Conservation (phyloP, 2,329 filamentous ascomycete species). For the Xylaria sp. region DNA sequence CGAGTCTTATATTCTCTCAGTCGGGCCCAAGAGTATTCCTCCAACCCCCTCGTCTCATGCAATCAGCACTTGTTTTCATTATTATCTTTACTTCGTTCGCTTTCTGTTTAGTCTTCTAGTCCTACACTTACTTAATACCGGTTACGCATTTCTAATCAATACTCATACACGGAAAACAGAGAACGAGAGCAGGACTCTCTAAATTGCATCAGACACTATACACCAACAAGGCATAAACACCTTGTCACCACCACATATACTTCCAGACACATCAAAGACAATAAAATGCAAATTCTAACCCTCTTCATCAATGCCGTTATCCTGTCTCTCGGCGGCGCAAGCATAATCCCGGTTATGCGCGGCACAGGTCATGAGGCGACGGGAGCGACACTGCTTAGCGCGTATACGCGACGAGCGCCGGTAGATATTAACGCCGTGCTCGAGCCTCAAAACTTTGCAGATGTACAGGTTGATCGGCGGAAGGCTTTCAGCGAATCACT, state of each 20-base stretch:
- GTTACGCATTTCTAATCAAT: background rate
- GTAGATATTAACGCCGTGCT: constrained; percentile 17
- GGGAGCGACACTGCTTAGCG: background rate
- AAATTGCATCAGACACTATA: constrained; percentile 2
- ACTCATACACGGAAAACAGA: background rate
- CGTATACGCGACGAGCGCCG: constrained; percentile 8
- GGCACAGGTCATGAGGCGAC: background rate
- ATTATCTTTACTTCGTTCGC: background rate
- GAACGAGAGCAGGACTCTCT: constrained; percentile 5
- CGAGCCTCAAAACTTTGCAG: constrained; percentile 26
- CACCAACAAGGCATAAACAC: background rate
- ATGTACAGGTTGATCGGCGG: constrained; percentile 29
- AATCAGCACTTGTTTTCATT: background rate
- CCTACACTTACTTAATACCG: constrained; percentile 5
- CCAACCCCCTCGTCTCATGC: background rate
- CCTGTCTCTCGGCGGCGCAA: constrained; percentile 28
- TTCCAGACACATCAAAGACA: constrained; percentile 2
- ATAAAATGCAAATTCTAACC: constrained; percentile 24
- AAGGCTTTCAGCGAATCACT: constrained; percentile 23
- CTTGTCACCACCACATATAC: background rate
- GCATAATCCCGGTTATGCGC: constrained; percentile 27
- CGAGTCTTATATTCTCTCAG: constrained; percentile 1
- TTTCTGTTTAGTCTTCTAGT: constrained; percentile 5
- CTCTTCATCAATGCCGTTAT: constrained; percentile 20
- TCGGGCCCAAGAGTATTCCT: background rate